Evolutionary conservation across 2,329 filamentous ascomycete species (phyloP), one percentile per base, ranked within the genome.

Genomic region (Aspergillus japonicus): DNA sequence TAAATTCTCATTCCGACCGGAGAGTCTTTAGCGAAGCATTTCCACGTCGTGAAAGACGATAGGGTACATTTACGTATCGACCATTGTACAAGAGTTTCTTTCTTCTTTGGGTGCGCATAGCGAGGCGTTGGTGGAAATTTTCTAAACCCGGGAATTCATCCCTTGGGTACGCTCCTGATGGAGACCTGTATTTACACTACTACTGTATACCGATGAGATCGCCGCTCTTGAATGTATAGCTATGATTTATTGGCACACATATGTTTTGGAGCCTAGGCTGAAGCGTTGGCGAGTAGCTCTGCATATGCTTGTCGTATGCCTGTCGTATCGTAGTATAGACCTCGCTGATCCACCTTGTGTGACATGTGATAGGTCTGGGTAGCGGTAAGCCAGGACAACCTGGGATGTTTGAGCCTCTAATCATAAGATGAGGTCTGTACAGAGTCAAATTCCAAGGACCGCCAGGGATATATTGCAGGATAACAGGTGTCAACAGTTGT

Each of bases 161-260:
- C 54, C 56, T 19, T 16, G 39, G 39, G 14, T 49, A 26, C 61
- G 64, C 61, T 68, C 61, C 59, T 61, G 62, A 54, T 42, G 68
- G 33, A 81, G 64, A 95, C 77, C 78, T 90, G 89, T 64, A 84
- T 81, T 69, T 51, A 21, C 42, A 55, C 47, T 55, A 31, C 47
- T 88, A 84, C 66, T 69, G 71, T 73, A 73, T 66, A 66, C 64
- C 65, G 61, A 67, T 56, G 91, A 78, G 65, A 96, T 79, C 21
- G 91, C 91, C 2, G 90, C 91, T 63, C 91, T 89, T 67, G 67
- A 63, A 68, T 66, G 59, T 71, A 62, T 50, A 52, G 44, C 53
- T 55, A 21, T 48, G 39, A 44, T 44, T 29, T 12, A 44, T 44
- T 44, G 16, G 39, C 39, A 44, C 12, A n/a, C 12, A 19, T 7